Base-by-base conservation (phyloP, 805 yeast species). In the Starmerella scarabaei region DNA sequence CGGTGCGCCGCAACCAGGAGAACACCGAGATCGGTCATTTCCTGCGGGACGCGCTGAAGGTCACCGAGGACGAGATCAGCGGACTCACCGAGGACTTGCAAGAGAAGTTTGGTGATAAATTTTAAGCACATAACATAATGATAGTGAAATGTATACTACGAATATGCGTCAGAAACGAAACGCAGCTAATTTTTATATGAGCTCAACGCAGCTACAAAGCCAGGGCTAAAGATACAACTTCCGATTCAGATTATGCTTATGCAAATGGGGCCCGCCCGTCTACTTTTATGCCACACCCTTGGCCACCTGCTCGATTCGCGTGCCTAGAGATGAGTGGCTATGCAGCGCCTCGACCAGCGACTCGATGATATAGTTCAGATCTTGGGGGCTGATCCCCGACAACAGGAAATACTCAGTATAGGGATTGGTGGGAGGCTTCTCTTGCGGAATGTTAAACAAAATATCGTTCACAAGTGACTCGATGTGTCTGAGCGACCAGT, bases 1-100 rank as follows among this genome's bases (percentile, higher is more conserved):
- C 43, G 15, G 21, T 49, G 15, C 37, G 41, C 17, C 96, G 96
- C 5, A 80, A 78, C 59, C 82, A 73, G 54, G 96, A 86, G 62
- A 86, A 88, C 61, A 83, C 67, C 30, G 95, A 83, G 51, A 71
- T 86, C 44, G 95, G 95, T 4, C 55, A 65, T 20, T 82, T 78
- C 56, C 68, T 85, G 77, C 80, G 69, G 34, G 49, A 64, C 5
- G 66, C 53, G 59, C 73, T 56, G 63, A 68, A 52, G 23, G 36
- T 63, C 24, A 49, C 49, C 24, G 21, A 12, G 21, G 3, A 15
- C 11, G 11, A 3, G 11, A 42, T 60, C 21, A 49, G 31, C n/a
- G 32, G 37, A 6, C 57, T 60, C 20, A 59, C 66, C 21, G 31
- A 40, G 30, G 21, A 38, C 14, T 50, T 59, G 28, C 50, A 49